phyloP scores from a whole-genome alignment of 495 filamentous ascomycete genomes.

The Penicillium arizonense region DNA sequence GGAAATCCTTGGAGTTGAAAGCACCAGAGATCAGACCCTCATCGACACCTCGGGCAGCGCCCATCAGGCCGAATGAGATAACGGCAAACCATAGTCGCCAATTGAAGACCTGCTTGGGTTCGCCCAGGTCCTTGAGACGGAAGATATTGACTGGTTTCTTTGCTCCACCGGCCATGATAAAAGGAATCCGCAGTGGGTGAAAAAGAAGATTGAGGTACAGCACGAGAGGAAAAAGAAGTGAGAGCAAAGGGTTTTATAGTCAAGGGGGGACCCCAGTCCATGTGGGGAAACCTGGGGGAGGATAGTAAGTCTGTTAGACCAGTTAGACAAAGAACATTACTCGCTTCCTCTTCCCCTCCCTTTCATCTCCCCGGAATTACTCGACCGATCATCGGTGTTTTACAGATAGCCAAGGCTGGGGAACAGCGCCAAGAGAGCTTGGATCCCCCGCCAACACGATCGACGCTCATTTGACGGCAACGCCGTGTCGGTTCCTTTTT shows the following conservation, averaged over 20 bases:
- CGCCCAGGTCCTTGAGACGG: conserved; percentile 50
- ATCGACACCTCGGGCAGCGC: conserved; percentile 64
- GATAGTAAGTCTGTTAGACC: background rate
- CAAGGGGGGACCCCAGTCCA: background rate
- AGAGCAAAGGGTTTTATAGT: conserved; percentile 10
- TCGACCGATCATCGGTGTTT: conserved; percentile 14
- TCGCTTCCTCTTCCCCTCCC: too few species aligned
- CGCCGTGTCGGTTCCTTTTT: conserved; percentile 8
- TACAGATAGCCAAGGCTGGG: conserved; percentile 9
- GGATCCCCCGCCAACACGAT: conserved; percentile 8
- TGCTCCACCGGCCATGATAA: conserved; percentile 57
- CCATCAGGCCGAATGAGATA: conserved; percentile 65
- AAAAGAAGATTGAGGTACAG: background rate
- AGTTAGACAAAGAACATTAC: background rate
- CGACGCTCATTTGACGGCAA: conserved; percentile 15
- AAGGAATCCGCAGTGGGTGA: background rate
- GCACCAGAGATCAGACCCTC: conserved; percentile 69
- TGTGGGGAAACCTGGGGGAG: conserved; percentile 17
- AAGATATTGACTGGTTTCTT: conserved; percentile 70
- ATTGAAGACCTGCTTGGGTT: conserved; percentile 61
- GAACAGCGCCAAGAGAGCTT: conserved; percentile 26
- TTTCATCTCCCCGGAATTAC: background rate
- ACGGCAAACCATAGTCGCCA: conserved; percentile 66
- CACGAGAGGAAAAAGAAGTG: background rate
- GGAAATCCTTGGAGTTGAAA: conserved; percentile 63